Evolutionary conservation across 129 eudicot genomes (phyloP).

Genomic region (Logfia minima): DNA sequence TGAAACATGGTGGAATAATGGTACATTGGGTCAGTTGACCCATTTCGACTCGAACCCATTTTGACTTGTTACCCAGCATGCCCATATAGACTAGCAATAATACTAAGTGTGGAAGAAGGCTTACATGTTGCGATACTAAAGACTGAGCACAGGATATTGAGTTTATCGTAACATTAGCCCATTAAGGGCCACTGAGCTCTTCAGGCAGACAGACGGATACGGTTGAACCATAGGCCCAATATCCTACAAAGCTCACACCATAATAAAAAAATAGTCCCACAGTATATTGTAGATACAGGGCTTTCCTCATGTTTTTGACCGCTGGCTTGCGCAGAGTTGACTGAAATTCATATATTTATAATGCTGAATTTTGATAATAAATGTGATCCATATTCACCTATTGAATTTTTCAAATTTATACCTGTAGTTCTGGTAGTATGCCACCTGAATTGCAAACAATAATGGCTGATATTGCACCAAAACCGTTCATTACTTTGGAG

Average conservation of each 20-base stretch:
- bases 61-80: background rate
- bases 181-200: slow-evolving; percentile 50
- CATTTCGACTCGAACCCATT: background rate
- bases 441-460: slow-evolving; percentile 58
- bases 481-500: slow-evolving; percentile 44
- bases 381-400: background rate
- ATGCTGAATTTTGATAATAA: background rate
- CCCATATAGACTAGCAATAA: background rate
- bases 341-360: slow-evolving; percentile 22
- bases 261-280: slow-evolving; percentile 47
- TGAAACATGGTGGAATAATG: background rate
- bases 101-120: slow-evolving; percentile 15
- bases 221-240: slow-evolving; percentile 55
- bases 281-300: slow-evolving; percentile 47
- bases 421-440: slow-evolving; percentile 57
- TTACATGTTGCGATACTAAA: slow-evolving; percentile 58
- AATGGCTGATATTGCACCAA: slow-evolving; percentile 61
- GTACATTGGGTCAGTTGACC: background rate
- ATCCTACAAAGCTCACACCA: slow-evolving; percentile 56
- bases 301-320: slow-evolving; percentile 53
- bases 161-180: slow-evolving; percentile 51
- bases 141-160: slow-evolving; percentile 45
- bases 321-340: slow-evolving; percentile 53
- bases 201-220: slow-evolving; percentile 51
- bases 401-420: background rate